A percentile compares a stretch with the other conserved stretches of the same genome.
phyloP scores from a whole-genome alignment of 2,329 filamentous ascomycete genomes.

The Tolypocladium guangdongense region DNA sequence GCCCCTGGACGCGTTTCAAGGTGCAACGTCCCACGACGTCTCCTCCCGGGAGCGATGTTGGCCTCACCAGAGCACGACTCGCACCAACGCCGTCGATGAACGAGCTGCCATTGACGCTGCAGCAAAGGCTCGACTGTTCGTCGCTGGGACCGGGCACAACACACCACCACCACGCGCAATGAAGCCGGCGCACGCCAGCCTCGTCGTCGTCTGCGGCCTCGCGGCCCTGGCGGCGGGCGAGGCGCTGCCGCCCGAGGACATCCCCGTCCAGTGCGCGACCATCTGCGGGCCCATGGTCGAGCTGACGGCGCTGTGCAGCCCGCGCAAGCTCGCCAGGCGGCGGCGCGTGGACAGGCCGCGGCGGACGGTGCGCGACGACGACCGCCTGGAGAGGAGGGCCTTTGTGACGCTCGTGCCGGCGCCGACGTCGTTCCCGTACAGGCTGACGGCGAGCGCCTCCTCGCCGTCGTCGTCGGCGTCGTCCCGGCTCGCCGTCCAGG shows the following conservation, averaged over 20 bases:
- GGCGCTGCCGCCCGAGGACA: constrained; percentile 21
- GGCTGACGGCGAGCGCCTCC: neutral
- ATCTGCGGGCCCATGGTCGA: constrained; percentile 33
- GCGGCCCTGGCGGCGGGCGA: constrained; percentile 16
- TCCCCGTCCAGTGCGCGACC: constrained; percentile 27
- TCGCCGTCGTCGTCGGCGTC: too few relatives aligned
- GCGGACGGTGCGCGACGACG: neutral
- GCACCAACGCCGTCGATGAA: neutral
- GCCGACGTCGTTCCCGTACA: constrained; percentile 18
- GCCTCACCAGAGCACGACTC: neutral
- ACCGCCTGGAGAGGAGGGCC: constrained; percentile 8
- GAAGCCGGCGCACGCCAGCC: constrained; percentile 13
- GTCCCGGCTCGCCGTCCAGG: neutral
- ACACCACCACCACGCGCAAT: constrained; percentile 9
- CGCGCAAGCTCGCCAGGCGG: neutral
- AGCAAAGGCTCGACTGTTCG: neutral
- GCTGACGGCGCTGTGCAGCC: constrained; percentile 25
- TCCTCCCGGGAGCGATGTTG: neutral
- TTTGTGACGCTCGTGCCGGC: constrained; percentile 20
- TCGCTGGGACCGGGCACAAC: neutral
- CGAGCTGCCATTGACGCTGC: neutral
- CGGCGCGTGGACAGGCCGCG: neutral
- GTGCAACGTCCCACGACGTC: neutral
- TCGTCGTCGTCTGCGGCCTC: constrained; percentile 18
- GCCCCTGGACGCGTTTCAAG: neutral